Evolutionary conservation across 2,329 filamentous ascomycete genomes (phyloP).

Genomic region (Aspergillus jensenii): DNA sequence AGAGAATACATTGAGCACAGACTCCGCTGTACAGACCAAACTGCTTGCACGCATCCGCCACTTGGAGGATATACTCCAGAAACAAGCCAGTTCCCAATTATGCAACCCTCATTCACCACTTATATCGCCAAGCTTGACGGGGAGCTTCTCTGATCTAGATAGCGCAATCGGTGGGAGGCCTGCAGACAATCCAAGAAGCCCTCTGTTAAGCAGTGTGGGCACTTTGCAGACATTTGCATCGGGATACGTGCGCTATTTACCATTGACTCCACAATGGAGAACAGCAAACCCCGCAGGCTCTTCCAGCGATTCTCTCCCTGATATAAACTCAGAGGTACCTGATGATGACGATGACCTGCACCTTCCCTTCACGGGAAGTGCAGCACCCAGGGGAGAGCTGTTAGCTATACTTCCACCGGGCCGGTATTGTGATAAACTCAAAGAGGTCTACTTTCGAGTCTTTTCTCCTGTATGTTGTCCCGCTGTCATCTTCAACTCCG

Average conservation of each 20-base stretch:
- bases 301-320: slow-evolving; percentile 26
- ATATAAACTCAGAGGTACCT: slow-evolving; percentile 25
- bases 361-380: slow-evolving; percentile 32
- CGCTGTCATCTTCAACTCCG: neutral
- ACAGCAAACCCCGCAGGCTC: slow-evolving; percentile 27
- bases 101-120: slow-evolving; percentile 27
- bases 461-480: slow-evolving; percentile 38
- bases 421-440: slow-evolving; percentile 37
- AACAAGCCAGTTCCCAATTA: slow-evolving; percentile 26
- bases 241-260: slow-evolving; percentile 39
- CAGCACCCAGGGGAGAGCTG: slow-evolving; percentile 29
- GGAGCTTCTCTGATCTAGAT: slow-evolving; percentile 28
- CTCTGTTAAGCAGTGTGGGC: slow-evolving; percentile 28
- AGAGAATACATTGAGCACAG: slow-evolving; percentile 23
- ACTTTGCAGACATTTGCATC: slow-evolving; percentile 32
- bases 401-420: slow-evolving; percentile 35
- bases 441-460: slow-evolving; percentile 38
- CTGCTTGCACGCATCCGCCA: slow-evolving; percentile 36
- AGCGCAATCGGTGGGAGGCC: slow-evolving; percentile 18
- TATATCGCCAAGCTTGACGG: slow-evolving; percentile 25
- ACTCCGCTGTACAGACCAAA: slow-evolving; percentile 29
- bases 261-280: slow-evolving; percentile 33
- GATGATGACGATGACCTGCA: slow-evolving; percentile 34
- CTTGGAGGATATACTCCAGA: slow-evolving; percentile 37
- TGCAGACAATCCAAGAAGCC: slow-evolving; percentile 18